Base-by-base conservation (phyloP, 1,139 yeast species). In the Sugiyamaella japonica region DNA sequence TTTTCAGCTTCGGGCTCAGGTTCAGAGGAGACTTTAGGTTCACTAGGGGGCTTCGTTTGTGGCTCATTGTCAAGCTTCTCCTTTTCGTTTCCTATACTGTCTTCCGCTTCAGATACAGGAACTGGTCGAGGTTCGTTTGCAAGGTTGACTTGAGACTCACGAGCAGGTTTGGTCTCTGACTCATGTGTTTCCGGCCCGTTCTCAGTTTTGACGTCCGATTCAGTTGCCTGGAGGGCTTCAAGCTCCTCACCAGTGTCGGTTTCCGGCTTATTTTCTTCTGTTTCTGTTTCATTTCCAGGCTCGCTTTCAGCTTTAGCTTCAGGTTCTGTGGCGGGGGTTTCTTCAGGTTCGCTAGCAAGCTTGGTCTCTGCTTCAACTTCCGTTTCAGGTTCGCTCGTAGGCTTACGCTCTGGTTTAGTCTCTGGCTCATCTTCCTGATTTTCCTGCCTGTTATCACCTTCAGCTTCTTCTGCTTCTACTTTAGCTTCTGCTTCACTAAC, bases 401-500 rank as follows among this genome's bases (percentile, higher is more conserved):
- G 32, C 9, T 43, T 46, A 6, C 29, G 2, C 29, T 39, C 29
- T 9, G 13, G 13, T 10, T 39, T 39, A 2, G 16, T 15, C 36
- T 29, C 32, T 25, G 36, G 34, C n/a, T 29, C 34, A 9, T 29
- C 34, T 29, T 3, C 43, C 32, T 23, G 44, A 31, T 9, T 28
- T 28, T 28, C 31, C 31, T 28, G n/a, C n/a, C n/a, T n/a, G n/a
- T n/a, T n/a, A n/a, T 28, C 8, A 28, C 9, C 31, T 12, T 39
- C 43, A 20, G 60, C 42, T 52, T 57, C 50, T 50, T 53, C 42
- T 17, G 38, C 32, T 29, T 40, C 40, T 32, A 40, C 20, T 32
- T 32, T 32, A 44, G 31, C 37, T 15, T 42, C 46, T 29, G 36
- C 37, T 29, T 44, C 48, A 17, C 39, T 20, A 32, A 6, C 39